A percentile compares a stretch with the other conserved stretches of the same genome.
Evolutionary conservation across 371 early-diverging fungal species (phyloP).

Genomic region (Nematocida major): DNA sequence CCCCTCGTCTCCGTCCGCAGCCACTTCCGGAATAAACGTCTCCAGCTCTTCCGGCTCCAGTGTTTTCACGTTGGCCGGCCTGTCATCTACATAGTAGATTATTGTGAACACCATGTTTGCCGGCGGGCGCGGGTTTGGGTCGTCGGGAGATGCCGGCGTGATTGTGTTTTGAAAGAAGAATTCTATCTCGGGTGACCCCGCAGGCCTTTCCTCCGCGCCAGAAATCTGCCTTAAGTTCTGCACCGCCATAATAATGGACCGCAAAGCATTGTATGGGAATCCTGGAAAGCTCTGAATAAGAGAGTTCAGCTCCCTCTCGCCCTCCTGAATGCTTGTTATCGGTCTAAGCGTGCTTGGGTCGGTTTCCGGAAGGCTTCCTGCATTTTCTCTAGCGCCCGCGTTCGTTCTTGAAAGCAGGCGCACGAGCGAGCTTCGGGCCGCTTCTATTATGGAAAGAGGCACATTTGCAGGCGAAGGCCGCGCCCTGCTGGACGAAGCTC

Average conservation of each 20-base stretch:
- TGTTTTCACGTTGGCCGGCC: neutral
- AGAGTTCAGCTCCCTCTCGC: neutral
- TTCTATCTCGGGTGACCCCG: neutral
- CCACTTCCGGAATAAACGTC: conserved; percentile 8
- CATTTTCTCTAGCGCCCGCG: neutral
- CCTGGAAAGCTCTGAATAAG: no score
- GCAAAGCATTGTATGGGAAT: neutral
- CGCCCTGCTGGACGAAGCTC: neutral
- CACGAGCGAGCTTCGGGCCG: conserved; percentile 3
- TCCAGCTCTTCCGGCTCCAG: conserved; percentile 18
- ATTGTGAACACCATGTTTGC: conserved; percentile 33
- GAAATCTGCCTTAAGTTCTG: neutral
- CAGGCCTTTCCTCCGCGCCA: neutral
- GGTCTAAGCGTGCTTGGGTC: neutral
- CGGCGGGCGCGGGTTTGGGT: neutral
- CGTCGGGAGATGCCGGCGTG: no score
- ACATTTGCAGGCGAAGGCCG: neutral
- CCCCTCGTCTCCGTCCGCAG: neutral
- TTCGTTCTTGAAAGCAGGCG: neutral
- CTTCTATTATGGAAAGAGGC: neutral
- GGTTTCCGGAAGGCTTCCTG: neutral
- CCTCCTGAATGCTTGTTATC: neutral
- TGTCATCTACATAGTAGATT: conserved; percentile 20
- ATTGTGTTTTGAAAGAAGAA: neutral
- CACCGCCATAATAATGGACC: neutral